Evolutionary conservation across 2,329 filamentous ascomycete genomes (phyloP).

Genomic region (Colletotrichum sp.): DNA sequence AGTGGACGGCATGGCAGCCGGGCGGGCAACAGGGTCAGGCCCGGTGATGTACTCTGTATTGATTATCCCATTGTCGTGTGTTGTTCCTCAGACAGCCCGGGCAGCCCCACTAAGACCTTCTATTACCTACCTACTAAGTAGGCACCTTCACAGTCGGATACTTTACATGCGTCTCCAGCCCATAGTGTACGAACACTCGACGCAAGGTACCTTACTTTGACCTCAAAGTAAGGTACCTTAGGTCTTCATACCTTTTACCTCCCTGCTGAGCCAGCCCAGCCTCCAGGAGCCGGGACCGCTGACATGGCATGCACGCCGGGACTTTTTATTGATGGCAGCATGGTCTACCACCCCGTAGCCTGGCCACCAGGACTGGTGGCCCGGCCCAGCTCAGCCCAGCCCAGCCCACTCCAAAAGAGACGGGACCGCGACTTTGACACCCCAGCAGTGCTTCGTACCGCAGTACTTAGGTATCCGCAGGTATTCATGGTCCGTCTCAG

Average conservation of each 20-base stretch:
- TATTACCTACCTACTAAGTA: neutral
- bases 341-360: neutral
- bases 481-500: neutral
- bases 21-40: neutral
- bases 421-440: neutral
- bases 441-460: neutral
- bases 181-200: neutral
- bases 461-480: neutral
- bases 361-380: neutral
- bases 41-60: neutral
- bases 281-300: neutral
- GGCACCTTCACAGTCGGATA: neutral
- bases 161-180: neutral
- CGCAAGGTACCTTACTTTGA: neutral
- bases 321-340: neutral
- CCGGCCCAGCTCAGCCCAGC: neutral
- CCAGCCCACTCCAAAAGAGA: neutral
- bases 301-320: neutral
- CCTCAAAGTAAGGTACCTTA: neutral
- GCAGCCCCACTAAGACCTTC: neutral
- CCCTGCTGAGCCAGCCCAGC: neutral
- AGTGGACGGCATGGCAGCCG: neutral
- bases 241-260: neutral
- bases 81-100: neutral
- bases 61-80: neutral